Evolutionary conservation across 768 basidiomycete species (phyloP), one percentile per base, ranked within the genome.

Genomic region (Pulveroboletus sp.): DNA sequence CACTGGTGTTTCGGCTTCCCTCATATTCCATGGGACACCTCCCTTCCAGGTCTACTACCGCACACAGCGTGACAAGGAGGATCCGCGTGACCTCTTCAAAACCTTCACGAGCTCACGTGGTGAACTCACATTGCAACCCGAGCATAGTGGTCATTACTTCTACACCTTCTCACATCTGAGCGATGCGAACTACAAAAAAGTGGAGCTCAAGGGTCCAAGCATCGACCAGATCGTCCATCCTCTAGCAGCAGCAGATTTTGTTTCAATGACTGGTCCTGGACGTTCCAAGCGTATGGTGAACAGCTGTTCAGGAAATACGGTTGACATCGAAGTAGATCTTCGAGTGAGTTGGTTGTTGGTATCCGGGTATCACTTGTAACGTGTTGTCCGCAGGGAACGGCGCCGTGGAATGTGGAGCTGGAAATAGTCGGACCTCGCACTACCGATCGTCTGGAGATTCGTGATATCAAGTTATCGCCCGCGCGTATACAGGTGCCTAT

Each of bases 171-270:
- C 77, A 8, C 75, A 84, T 27, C 69, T 98, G 51, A 89, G 86
- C 62, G 94, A 98, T 64, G 75, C 78, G 10, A 82, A 94, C 63
- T 98, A 98, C 68, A 78, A 80, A 58, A 82, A 80, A 56, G 75
- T 92, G 23, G 79, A 82, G 19, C 72, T 97, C 17, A 74, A 82
- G 32, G 86, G 87, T 20, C 82, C 87, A 35, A 82, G 80, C 50
- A 90, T 94, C 56, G 84, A 90, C 47, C 90, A 95, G 67, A 75
- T 89, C 32, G 89, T 97, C 31, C 94, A 97, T 65, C 93, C 94
- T 1, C 74, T 90, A 34, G 93, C 94, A 0, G 77, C 80, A 32
- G 91, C 86, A 2, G 81, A 85, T 51, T 90, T 94, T 56, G 73
- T 75, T n/a, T 60, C 71, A 24, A 60, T 65, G 9, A 58, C 48